Percentiles rank a stretch among this genome's conserved stretches.
phyloP scores from a whole-genome alignment of 495 filamentous ascomycete species.

The Geoglossum glabrum region DNA sequence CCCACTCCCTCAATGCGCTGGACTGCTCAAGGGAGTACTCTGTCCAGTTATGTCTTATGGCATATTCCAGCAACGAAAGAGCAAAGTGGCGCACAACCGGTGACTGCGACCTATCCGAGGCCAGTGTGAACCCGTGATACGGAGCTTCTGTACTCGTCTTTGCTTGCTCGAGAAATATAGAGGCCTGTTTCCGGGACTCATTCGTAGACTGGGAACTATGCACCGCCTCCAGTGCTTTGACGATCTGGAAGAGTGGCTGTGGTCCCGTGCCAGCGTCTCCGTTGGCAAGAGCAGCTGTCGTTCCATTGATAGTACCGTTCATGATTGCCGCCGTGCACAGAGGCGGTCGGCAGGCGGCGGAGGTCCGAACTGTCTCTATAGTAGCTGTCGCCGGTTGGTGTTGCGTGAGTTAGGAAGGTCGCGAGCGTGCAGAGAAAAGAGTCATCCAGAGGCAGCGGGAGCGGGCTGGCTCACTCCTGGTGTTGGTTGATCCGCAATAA shows the following conservation, averaged over 20 bases:
- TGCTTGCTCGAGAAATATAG: slow-evolving; percentile 60
- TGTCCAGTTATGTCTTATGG: slow-evolving; percentile 63
- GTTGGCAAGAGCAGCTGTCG: not conserved
- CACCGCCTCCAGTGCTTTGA: slow-evolving; percentile 65
- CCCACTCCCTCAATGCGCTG: slow-evolving; percentile 43
- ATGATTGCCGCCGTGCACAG: not conserved
- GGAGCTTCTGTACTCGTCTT: slow-evolving; percentile 62
- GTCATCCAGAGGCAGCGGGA: not conserved
- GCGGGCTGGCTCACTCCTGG: not conserved
- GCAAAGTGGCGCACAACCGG: slow-evolving; percentile 83
- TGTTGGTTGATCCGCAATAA: not conserved
- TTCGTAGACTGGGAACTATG: slow-evolving; percentile 70
- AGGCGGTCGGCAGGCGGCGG: not conserved
- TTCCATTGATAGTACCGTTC: not conserved
- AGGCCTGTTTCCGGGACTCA: slow-evolving; percentile 63
- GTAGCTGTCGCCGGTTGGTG: not conserved
- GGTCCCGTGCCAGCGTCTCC: not conserved
- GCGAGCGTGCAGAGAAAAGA: not conserved
- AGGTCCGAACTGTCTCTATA: not conserved
- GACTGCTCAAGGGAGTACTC: slow-evolving; percentile 45
- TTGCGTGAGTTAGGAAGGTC: not conserved
- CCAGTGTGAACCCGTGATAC: slow-evolving; percentile 67
- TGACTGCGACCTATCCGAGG: slow-evolving; percentile 46
- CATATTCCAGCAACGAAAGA: slow-evolving; percentile 72
- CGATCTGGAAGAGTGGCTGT: slow-evolving; percentile 26